A percentile compares a stretch with the other conserved stretches of the same genome.
These are phyloP conservation scores for Starmerella scarabaei DNA, from an alignment of 805 yeast species.

Conservation along the genomic window DNA sequence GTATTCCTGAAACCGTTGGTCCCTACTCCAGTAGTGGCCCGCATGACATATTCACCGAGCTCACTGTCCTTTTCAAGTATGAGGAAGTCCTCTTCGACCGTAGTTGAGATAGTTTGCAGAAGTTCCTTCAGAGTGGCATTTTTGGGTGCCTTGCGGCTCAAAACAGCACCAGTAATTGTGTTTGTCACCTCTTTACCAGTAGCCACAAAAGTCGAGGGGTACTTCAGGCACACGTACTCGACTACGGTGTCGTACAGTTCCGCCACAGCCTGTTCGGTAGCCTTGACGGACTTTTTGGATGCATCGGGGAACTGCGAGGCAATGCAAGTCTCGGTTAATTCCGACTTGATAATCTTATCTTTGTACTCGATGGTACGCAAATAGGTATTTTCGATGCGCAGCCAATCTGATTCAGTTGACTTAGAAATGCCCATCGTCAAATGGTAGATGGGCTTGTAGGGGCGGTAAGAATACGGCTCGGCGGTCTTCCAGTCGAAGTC, in stretches of 20 bases:
- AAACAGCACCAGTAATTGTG: conserved; percentile 9
- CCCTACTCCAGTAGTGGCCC: conserved; percentile 47
- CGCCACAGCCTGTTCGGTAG: conserved; percentile 30
- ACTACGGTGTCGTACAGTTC: conserved; percentile 39
- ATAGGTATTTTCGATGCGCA: conserved; percentile 42
- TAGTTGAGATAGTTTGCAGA: conserved; percentile 17
- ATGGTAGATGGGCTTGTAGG: conserved; percentile 46
- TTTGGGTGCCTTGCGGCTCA: conserved; percentile 16
- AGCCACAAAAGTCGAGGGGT: conserved; percentile 40
- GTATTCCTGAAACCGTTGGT: conserved; percentile 68
- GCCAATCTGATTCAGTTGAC: conserved; percentile 40
- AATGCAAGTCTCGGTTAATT: conserved; percentile 11
- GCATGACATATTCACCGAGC: conserved; percentile 33
- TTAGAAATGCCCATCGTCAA: conserved; percentile 50
- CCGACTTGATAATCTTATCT: conserved; percentile 10
- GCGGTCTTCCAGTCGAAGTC: conserved; percentile 3
- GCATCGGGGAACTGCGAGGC: conserved; percentile 4
- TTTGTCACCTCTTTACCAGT: conserved; percentile 20
- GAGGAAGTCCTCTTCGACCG: conserved; percentile 54
- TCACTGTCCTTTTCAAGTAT: conserved; percentile 24
- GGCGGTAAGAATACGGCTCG: conserved; percentile 29
- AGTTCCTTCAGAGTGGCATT: conserved; percentile 4
- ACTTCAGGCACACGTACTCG: conserved; percentile 34
- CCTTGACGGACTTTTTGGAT: conserved; percentile 9
- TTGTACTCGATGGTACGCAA: conserved; percentile 31